Percentiles rank a stretch among this genome's conserved stretches.
Evolutionary conservation across 805 yeast genomes (phyloP).

Genomic region (Candida palmyrensis): DNA sequence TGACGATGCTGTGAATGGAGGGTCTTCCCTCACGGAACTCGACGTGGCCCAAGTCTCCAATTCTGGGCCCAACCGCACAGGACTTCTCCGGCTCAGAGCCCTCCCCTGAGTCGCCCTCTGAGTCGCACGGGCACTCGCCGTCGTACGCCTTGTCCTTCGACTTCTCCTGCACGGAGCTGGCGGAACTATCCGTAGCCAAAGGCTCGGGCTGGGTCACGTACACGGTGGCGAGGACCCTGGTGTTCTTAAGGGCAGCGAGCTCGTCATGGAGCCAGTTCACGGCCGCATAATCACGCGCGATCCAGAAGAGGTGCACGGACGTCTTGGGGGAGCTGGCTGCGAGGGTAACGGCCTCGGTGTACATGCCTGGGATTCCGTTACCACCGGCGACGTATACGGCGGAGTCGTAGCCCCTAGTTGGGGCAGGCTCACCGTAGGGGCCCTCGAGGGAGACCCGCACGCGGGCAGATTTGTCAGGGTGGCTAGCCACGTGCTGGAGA

Average conservation of each 20-base stretch:
- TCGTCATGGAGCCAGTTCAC: constrained; percentile 42
- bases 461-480: no score
- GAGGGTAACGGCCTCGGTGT: constrained; percentile 32
- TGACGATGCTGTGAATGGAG: constrained; percentile 32
- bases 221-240: constrained; percentile 12
- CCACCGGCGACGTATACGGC: constrained; percentile 71
- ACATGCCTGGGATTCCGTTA: constrained; percentile 62
- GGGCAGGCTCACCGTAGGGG: no score
- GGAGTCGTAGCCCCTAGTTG: no score
- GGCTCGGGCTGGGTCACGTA: constrained; percentile 13
- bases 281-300: constrained; percentile 43
- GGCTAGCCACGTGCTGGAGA: no score
- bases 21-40: constrained; percentile 47
- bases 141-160: constrained; percentile 3
- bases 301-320: constrained; percentile 49
- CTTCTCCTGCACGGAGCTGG: background rate
- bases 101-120: no score
- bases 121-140: background rate
- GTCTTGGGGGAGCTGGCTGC: constrained; percentile 14
- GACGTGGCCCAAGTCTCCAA: constrained; percentile 21
- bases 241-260: constrained; percentile 10
- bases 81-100: background rate
- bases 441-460: no score
- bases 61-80: constrained; percentile 4
- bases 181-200: background rate